Base-by-base conservation (phyloP, 75 land plant genomes). In the Azolla pinnata region DNA sequence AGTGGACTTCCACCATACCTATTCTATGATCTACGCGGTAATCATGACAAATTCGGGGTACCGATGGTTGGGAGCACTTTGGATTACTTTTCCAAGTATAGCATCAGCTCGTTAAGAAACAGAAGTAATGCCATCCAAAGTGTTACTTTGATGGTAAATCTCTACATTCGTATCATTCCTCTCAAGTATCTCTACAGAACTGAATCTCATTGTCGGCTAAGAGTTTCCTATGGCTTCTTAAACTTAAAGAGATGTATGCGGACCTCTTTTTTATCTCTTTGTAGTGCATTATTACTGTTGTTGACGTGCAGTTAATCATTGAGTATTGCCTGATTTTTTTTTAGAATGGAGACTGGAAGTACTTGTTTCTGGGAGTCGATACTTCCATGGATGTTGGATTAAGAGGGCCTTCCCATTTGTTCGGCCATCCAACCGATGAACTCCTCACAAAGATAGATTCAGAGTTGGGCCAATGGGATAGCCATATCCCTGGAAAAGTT, bases 21-120 rank as follows among this genome's bases (percentile, higher is more conserved):
- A 27, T 95, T 95, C 63, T 95, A 73, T 73, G 99, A 95, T 71
- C 70, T 95, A 5, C 61, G 97, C 63, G 99, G 99, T 0, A 95
- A 95, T 63, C 99, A 95, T 78, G 99, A 95, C 67, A 83, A 72
- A 38, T 95, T 86, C 76, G 99, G 97, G 60, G 99, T 95, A 2
- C 88, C 99, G 16, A 42, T 47, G 0, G 60, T 49, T 53, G 78
- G 70, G 49, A 80, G 86, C 17, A 31, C 61, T 2, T 69, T 75
- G 67, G 99, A 95, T 62, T 95, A 69, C 64, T 83, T 73, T 45
- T 66, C 77, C 1, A 79, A 83, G 56, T 86, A 90, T 58, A 95
- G 99, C 66, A 61, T 89, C 44, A 95, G 75, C 75, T 84, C 77
- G 19, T 47, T 31, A 23, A 28, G 84, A 67, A 76, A 81, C 47